Evolutionary conservation across 768 basidiomycete species (phyloP), one percentile per base, ranked within the genome.

Genomic region (Phaeotremella skinneri): DNA sequence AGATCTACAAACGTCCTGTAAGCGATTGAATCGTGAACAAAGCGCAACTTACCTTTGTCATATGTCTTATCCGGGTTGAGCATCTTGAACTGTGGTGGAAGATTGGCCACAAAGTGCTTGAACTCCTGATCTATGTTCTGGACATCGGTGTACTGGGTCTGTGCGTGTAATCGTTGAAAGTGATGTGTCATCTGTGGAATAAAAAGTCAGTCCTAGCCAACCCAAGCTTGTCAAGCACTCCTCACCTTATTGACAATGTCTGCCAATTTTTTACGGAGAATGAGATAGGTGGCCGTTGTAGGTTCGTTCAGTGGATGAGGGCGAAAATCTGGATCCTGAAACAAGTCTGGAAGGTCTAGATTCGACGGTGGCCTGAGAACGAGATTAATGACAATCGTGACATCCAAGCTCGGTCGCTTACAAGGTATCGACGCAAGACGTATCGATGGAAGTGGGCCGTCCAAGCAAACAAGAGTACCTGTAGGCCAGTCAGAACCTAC

Each of bases 391-490:
- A 70, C 26, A 80, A 78, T 52, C 26, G 58, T 86, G 86, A 45
- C 23, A 14, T n/a, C 14, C 27, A 13, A 39, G 23, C 32, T 16
- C 29, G n/a, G 26, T 85, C 11, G 86, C 81, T 66, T 89, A 92
- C 48, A 84, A 81, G 0, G 91, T 90, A 37, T 90, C 92, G 4
- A 89, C 88, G 73, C 90, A 93, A 53, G 85, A 87, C 67, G 91
- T 89, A 70, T 91, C 88, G 51, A 96, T 93, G 6, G 72, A 74
- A 7, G 70, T 86, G 3, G 92, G 92, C 63, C 92, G 82, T 32
- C 92, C 92, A 17, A 94, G 80, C n/a, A 92, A 86, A 68, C 94
- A 81, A 6, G 91, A 90, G 75, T 91, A 91, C 21, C 67, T 68
- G 34, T 1, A 27, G 6, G 30, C 43, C 13, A 45, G 30, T 37